These are phyloP conservation scores for Imleria badia DNA, from an alignment of 768 basidiomycete species.

Conservation along the genomic window DNA sequence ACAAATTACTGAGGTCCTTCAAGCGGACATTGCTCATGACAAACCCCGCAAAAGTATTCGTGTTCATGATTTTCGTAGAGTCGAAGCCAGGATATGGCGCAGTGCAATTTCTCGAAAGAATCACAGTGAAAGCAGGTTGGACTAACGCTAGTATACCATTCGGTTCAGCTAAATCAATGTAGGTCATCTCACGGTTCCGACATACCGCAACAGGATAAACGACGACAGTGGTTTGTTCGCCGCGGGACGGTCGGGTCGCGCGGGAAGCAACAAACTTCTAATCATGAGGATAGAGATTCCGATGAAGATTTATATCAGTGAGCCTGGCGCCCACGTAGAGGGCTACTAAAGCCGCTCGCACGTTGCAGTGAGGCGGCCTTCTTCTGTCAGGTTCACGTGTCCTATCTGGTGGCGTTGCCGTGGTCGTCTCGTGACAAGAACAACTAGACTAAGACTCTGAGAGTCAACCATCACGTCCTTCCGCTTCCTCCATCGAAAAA, in stretches of 20 bases:
- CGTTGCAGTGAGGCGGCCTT: neutral
- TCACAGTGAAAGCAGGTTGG: neutral
- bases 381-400: too few species aligned
- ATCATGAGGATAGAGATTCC: neutral
- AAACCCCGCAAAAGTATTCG: conserved; percentile 6
- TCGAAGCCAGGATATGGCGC: conserved; percentile 3
- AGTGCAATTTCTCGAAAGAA: conserved; percentile 4
- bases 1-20: neutral
- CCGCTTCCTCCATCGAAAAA: too few species aligned
- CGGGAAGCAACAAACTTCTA: neutral
- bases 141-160: conserved; percentile 20
- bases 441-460: too few species aligned
- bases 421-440: too few species aligned
- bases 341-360: conserved; percentile 17
- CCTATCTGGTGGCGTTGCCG: too few species aligned
- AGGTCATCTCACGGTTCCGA: neutral
- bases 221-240: conserved; percentile 16
- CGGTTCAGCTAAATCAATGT: conserved; percentile 7
- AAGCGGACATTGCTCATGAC: conserved; percentile 10
- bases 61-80: neutral
- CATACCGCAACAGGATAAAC: neutral
- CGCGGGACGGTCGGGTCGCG: conserved; percentile 8
- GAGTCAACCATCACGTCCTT: too few species aligned
- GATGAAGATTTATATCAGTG: conserved; percentile 8
- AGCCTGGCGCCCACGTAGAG: conserved; percentile 2